Conservation (phyloP, 2,329 filamentous ascomycete species). For the Monosporascus sp. region DNA sequence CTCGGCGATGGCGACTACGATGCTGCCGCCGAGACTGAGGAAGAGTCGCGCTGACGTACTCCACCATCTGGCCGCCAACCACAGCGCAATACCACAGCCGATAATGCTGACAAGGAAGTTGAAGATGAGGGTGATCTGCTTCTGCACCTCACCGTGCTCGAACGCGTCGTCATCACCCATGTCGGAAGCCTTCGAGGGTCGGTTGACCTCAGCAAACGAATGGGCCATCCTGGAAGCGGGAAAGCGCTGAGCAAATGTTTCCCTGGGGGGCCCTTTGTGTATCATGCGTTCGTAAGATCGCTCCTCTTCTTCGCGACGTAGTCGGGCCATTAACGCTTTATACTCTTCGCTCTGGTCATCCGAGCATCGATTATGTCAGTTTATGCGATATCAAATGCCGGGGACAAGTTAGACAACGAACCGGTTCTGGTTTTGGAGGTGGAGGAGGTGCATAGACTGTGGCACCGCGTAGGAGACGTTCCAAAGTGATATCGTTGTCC, state of each 20-base stretch:
- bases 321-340: constrained; percentile 77
- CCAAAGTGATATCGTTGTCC: constrained; percentile 47
- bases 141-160: constrained; percentile 67
- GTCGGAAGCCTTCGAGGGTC: constrained; percentile 39
- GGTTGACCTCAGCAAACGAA: constrained; percentile 51
- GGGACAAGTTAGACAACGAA: constrained; percentile 34
- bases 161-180: constrained; percentile 54
- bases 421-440: constrained; percentile 70
- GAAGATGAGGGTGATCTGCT: constrained; percentile 78
- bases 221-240: constrained; percentile 46
- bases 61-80: constrained; percentile 76
- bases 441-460: constrained; percentile 74
- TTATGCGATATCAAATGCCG: constrained; percentile 1
- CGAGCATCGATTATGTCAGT: constrained; percentile 2
- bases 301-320: constrained; percentile 78
- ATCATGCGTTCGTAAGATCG: constrained; percentile 78
- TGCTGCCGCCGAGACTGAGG: constrained; percentile 63
- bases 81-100: constrained; percentile 70
- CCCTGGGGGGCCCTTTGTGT: constrained; percentile 49
- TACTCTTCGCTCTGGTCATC: constrained; percentile 67
- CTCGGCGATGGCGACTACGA: constrained; percentile 68
- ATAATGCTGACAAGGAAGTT: constrained; percentile 87
- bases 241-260: constrained; percentile 57
- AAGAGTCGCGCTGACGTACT: constrained; percentile 64
- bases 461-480: constrained; percentile 66